Base-by-base conservation (phyloP, 169 alveolate species). In the Cardiosporidium cionae region DNA sequence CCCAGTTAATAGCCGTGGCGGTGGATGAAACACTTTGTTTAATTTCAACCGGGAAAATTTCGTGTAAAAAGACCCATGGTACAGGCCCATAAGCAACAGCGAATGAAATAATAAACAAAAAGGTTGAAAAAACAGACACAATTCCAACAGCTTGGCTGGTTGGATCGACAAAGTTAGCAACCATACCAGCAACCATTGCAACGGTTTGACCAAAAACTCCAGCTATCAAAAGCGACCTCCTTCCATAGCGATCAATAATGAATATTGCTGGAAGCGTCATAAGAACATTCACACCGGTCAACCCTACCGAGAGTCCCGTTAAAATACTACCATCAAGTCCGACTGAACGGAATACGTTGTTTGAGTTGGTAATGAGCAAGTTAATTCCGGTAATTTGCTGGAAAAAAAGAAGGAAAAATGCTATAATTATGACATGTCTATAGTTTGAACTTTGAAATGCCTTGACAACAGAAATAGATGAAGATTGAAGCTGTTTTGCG, bases 1-100 rank as follows among this genome's bases (percentile, higher is more conserved):
- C 23, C 88, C 94, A 90, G 78, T 90, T 90, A n/a, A 84, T 28
- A 23, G 86, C 80, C 0, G 90, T 84, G 32, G 94, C 92, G 22
- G 84, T 71, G 33, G 85, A 73, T 3, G 88, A 86, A 0, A 90
- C 94, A 16, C 90, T 82, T 62, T 86, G 92, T 81, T 89, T 89
- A 74, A 84, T 84, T 72, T 90, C 94, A 0, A 85, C 74, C 0
- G 95, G 91, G 81, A 79, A 85, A 65, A 89, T 89, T 80, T 90
- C 95, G 68, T 84, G 87, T 22, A 90, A 70, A 74, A 87, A 89
- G 6, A 90, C 87, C 93, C 93, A 90, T 67, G 87, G 74, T 36
- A 89, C 88, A 2, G 94, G 92, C n/a, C 95, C 95, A 70, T 86
- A 83, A 0, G 90, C 89, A 3, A 88, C 81, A 25, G 94, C 91